phyloP scores from a whole-genome alignment of 805 yeast species.

The Yarrowia keelungensis region DNA sequence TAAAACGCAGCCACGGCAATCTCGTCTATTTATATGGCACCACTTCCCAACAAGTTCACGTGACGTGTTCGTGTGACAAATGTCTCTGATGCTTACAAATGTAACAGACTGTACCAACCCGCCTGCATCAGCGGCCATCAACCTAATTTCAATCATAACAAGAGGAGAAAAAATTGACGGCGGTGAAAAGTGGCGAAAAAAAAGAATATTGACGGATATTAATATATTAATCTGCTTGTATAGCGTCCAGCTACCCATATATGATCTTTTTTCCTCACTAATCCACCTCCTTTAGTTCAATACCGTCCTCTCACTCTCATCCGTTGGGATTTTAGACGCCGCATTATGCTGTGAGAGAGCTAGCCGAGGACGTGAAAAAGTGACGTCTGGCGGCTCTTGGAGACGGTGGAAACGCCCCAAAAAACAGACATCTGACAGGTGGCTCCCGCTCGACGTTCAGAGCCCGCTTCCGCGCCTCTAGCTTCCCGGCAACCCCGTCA shows the following conservation, averaged over 20 bases:
- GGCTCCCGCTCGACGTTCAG: background rate
- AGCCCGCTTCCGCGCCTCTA: background rate
- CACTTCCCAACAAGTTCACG: conserved; percentile 10
- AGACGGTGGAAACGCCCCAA: background rate
- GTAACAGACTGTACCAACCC: conserved; percentile 11
- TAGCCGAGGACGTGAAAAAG: conserved; percentile 26
- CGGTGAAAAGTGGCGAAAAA: no score
- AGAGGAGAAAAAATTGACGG: no score
- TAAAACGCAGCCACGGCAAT: no score
- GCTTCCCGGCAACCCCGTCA: background rate
- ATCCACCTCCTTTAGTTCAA: no score
- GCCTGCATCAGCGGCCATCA: conserved; percentile 1
- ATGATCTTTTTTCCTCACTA: no score
- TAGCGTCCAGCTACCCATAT: no score
- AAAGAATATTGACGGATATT: no score
- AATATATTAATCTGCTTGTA: no score
- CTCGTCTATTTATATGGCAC: no score
- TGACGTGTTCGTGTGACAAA: conserved; percentile 28
- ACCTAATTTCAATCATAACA: background rate
- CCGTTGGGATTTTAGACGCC: conserved; percentile 29
- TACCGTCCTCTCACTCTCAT: background rate
- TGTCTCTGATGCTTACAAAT: background rate
- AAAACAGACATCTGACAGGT: background rate
- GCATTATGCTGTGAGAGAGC: conserved; percentile 6
- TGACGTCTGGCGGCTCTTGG: no score